phyloP scores from a whole-genome alignment of 345 rosid genomes.

The Jatropha curcas region DNA sequence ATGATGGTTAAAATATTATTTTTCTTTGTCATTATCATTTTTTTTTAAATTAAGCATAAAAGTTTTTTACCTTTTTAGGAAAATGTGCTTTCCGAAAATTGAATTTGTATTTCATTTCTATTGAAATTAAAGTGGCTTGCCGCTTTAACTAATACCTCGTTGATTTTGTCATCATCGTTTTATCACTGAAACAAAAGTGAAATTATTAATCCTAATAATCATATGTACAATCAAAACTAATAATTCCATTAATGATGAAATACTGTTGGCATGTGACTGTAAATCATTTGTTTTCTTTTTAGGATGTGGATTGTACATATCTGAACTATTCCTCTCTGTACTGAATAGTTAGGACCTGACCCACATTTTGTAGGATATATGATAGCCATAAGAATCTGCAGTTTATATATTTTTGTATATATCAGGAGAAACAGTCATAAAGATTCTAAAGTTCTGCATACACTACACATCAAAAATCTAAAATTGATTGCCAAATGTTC shows the following conservation, averaged over 20 bases:
- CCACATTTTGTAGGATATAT: conserved; percentile 11
- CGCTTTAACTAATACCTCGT: no score
- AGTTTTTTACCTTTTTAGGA: no score
- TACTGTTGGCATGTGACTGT: conserved; percentile 31
- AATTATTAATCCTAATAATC: conserved; percentile 18
- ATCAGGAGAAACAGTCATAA: background rate
- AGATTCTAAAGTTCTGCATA: background rate
- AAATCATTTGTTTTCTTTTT: conserved; percentile 10
- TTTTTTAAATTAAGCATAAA: no score
- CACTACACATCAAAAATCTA: background rate
- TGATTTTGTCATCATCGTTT: no score
- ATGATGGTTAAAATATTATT: conserved; percentile 1
- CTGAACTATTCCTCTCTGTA: conserved; percentile 7
- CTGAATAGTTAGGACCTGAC: conserved; percentile 5
- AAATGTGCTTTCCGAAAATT: no score
- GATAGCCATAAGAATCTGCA: background rate
- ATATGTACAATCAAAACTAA: background rate
- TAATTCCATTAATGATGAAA: background rate
- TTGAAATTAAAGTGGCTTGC: no score
- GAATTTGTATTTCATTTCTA: no score
- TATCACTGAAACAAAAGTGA: conserved; percentile 14
- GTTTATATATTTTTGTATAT: background rate
- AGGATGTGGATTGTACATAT: no score
- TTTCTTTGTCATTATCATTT: no score
- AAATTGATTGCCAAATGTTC: background rate